Percentiles rank a stretch among this genome's conserved stretches.
phyloP scores from a whole-genome alignment of 371 early-diverging fungal species.

The Phascolomyces articulosus region DNA sequence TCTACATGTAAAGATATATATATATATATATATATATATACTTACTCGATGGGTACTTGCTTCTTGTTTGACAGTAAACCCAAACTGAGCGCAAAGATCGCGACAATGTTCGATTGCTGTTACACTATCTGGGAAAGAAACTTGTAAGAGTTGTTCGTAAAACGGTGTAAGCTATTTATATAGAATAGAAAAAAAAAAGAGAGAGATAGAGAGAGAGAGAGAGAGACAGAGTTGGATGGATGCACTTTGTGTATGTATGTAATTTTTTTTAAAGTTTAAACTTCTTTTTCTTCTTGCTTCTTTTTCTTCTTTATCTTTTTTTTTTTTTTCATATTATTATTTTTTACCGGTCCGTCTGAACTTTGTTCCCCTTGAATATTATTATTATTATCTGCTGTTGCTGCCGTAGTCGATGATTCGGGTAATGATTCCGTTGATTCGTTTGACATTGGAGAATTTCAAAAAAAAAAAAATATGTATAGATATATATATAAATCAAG shows the following conservation, averaged over 20 bases:
- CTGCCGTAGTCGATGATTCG: not conserved
- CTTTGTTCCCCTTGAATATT: not conserved
- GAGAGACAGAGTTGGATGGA: no score
- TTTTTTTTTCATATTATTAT: not conserved
- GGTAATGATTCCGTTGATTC: conserved; percentile 11
- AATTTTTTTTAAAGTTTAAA: no score
- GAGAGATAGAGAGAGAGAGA: not conserved
- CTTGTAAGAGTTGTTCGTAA: conserved; percentile 16
- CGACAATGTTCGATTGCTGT: conserved; percentile 45
- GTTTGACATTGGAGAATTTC: conserved; percentile 5
- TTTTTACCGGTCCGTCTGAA: conserved; percentile 7
- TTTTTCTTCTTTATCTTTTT: not conserved
- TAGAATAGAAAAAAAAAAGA: no score
- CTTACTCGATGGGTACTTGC: conserved; percentile 18
- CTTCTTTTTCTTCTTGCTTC: not conserved
- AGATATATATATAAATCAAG: no score
- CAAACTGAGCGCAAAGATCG: conserved; percentile 34
- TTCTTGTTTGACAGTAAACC: conserved; percentile 44
- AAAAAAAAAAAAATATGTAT: not conserved
- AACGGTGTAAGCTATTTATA: conserved; percentile 14
- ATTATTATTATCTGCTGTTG: not conserved
- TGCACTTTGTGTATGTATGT: no score
- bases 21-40: not conserved
- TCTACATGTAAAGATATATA: not conserved
- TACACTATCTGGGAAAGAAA: conserved; percentile 27